Base-by-base conservation (phyloP, 2,329 filamentous ascomycete species). In the Fusarium sp. region DNA sequence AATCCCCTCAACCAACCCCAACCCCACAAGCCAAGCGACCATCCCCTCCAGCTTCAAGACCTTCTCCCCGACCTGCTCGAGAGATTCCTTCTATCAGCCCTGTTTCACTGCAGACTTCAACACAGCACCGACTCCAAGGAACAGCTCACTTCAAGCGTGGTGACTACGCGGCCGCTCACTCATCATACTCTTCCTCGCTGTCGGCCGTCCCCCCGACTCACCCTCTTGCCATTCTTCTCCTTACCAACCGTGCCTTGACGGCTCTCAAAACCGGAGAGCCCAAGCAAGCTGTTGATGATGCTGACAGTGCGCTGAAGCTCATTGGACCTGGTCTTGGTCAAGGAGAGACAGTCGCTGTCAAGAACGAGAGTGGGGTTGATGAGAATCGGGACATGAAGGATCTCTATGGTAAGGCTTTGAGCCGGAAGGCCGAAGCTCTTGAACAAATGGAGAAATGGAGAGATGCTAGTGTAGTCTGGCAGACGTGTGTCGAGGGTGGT, bases 391-490 rank as follows among this genome's bases (percentile, higher is more conserved):
- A 96, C 56, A 97, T 99, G 94, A 93, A 91, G 72, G 95, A 98
- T 20, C 93, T 98, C 71, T 98, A 93, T 79, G 95, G 94, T 62
- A 99, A 98, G 82, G 96, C 96, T 0, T 85, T 98, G 33, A 96
- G 94, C 84, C 92, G 96, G 62, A 98, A 98, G 85, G 96, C 96
- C 1, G 96, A 99, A 83, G 96, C 95, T 1, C 87, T 98, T 9
- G 96, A 99, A 82, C 93, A 98, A 79, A 92, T 99, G 87, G 96
- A 99, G 84, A 94, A 93, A 80, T 99, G 96, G 96, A 84, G 85
- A 4, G 96, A 98, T 59, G 96, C 96, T 2, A 91, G 91, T 0
- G 84, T 86, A 2, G 91, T 93, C 0, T 99, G 96, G 96, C 91
- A 92, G 77, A 85, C 89, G 63, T 95, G 94, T 36, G 93, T 98